These are phyloP conservation scores for Carex scoparia DNA, from an alignment of 176 grass and related monocot species.

Conservation along the genomic window DNA sequence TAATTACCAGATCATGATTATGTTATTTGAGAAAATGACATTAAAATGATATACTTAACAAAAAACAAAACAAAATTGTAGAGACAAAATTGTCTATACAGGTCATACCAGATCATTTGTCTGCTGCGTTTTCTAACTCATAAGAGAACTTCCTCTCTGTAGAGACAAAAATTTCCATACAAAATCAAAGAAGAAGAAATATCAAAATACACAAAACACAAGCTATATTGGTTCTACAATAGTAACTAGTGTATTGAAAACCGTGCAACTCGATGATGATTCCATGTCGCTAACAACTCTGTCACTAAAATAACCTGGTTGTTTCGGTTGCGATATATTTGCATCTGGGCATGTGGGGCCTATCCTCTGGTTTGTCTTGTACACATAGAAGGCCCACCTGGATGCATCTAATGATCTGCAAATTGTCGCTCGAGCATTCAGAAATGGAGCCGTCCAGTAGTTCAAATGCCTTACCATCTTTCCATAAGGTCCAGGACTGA, in stretches of 20 bases:
- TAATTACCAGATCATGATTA: background rate
- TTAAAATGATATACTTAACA: too few species aligned
- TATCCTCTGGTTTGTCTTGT: slow-evolving; percentile 57
- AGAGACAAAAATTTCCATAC: background rate
- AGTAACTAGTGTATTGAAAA: slow-evolving; percentile 48
- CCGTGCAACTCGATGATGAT: slow-evolving; percentile 36
- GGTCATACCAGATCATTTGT: too few species aligned
- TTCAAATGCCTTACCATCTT: slow-evolving; percentile 38
- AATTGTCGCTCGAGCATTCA: slow-evolving; percentile 4
- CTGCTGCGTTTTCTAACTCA: background rate
- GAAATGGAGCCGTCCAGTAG: slow-evolving; percentile 33
- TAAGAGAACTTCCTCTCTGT: background rate
- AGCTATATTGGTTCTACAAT: slow-evolving; percentile 39
- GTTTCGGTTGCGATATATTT: slow-evolving; percentile 38
- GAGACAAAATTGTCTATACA: too few species aligned
- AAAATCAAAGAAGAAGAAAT: slow-evolving; percentile 5
- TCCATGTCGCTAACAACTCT: slow-evolving; percentile 31
- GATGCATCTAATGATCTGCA: slow-evolving; percentile 51
- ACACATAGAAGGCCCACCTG: slow-evolving; percentile 76
- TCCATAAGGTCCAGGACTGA: slow-evolving; percentile 71
- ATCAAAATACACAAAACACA: background rate
- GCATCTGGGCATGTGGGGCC: slow-evolving; percentile 50
- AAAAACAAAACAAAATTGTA: too few species aligned
- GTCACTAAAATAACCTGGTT: slow-evolving; percentile 47
- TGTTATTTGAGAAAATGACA: background rate